Evolutionary conservation across 2,329 filamentous ascomycete species (phyloP), one percentile per base, ranked within the genome.

Genomic region (Colletotrichum falcatum): DNA sequence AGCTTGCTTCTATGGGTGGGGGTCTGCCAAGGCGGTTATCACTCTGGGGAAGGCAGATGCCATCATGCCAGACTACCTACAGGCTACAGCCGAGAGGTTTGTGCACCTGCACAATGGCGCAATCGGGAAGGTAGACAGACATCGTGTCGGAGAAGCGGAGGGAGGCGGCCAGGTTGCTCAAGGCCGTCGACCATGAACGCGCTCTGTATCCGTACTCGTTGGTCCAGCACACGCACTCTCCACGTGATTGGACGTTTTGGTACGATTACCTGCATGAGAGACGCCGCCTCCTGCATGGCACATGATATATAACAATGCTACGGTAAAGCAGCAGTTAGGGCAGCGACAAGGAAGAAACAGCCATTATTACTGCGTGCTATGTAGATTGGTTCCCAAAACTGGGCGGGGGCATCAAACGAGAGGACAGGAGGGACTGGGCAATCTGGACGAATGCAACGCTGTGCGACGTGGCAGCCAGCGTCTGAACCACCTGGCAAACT

Each of bases 251-350:
- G 16, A 26, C 55, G 58, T 66, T 51, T 48, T 16, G 46, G 51
- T 67, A 63, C n/a, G n/a, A n/a, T n/a, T n/a, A n/a, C 66, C 59
- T 68, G 67, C 68, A 71, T 59, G 23, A 65, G 11, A 35, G 30
- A 48, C 61, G 67, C 26, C 37, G 51, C 58, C 62, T 71, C 70
- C 67, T 72, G 70, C 67, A 67, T 69, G 33, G 58, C 30, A 72
- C 70, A 64, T 71, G 53, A 61, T 26, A 67, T 59, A 67, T 66
- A 39, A 59, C 26, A 18, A 33, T 46, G 51, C 66, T 20, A 33
- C 39, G 37, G 56, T 18, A 70, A 53, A n/a, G 46, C 53, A n/a
- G 46, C 53, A 14, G 28, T 48, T 35, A 28, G 14, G 51, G 56
- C 37, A 20, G 26, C 16, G 12, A 23, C 30, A n/a, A 23, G 20